Conservation (phyloP, 768 basidiomycete genomes). For the Phaeotremella fagi region DNA sequence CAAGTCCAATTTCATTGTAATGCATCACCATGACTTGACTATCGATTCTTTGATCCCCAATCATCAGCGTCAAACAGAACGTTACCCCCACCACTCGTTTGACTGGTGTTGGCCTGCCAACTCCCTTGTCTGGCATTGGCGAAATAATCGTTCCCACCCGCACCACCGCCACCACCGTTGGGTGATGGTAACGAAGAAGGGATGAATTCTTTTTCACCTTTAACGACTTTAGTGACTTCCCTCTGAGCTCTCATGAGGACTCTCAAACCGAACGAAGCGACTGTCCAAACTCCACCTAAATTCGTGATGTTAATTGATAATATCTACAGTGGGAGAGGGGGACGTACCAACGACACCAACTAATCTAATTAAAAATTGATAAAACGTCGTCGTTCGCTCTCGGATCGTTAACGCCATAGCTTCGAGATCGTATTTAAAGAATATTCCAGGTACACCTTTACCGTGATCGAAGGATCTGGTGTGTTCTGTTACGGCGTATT, state of each 20-base stretch:
- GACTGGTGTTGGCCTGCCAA: too few relatives aligned
- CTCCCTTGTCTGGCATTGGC: conserved; percentile 1
- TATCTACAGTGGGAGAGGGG: not conserved
- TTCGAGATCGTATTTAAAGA: conserved; percentile 97
- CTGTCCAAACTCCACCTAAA: conserved; percentile 48
- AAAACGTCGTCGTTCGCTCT: conserved; percentile 77
- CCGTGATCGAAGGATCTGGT: conserved; percentile 68
- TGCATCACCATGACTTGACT: too few relatives aligned
- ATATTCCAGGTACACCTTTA: conserved; percentile 79
- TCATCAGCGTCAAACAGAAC: too few relatives aligned
- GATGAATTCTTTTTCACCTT: conserved; percentile 22
- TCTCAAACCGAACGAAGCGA: conserved; percentile 42
- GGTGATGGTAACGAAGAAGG: conserved; percentile 17
- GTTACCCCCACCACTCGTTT: too few relatives aligned
- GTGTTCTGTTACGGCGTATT: conserved; percentile 91
- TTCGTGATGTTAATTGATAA: not conserved
- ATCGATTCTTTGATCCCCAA: too few relatives aligned
- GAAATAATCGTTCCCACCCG: conserved; percentile 3
- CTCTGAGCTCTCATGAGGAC: conserved; percentile 44
- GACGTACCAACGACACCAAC: conserved; percentile 81
- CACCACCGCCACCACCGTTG: not conserved
- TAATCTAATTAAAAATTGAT: conserved; percentile 73
- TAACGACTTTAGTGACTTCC: conserved; percentile 28
- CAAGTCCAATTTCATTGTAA: too few relatives aligned
- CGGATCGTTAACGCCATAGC: conserved; percentile 78